Percentiles rank a stretch among this genome's conserved stretches.
Conservation (phyloP, 176 grass and related monocot genomes). For the Eremochloa ophiuroides region DNA sequence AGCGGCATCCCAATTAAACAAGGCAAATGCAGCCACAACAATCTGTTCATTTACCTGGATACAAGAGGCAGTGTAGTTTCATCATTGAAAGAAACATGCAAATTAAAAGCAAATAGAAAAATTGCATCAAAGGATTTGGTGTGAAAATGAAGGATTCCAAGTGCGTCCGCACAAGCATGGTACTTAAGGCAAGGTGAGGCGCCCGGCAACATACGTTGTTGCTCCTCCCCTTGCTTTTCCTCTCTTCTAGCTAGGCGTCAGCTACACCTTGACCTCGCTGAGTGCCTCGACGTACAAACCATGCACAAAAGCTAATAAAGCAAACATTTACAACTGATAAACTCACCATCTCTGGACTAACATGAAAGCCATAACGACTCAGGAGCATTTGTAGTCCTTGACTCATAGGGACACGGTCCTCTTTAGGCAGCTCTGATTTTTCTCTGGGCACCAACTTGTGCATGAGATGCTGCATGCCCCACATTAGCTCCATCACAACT, state of each 20-base stretch:
- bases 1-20: background rate
- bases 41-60: constrained; percentile 1
- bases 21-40: background rate
- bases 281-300: no score
- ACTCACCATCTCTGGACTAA: constrained; percentile 20
- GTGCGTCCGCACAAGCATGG: background rate
- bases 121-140: no score
- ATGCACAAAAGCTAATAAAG: no score
- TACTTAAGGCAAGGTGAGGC: no score
- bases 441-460: background rate
- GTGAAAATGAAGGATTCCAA: background rate
- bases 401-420: background rate
- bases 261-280: no score
- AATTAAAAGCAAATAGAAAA: no score
- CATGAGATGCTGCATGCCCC: background rate
- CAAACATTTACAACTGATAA: background rate
- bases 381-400: background rate
- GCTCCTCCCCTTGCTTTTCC: no score
- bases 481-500: background rate
- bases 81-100: no score
- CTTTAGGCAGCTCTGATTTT: background rate
- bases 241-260: no score
- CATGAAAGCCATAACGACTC: background rate
- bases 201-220: no score
- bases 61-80: background rate